Evolutionary conservation across 179 eudicot species (phyloP), one percentile per base, ranked within the genome.

Genomic region (Corrigiola litoralis): DNA sequence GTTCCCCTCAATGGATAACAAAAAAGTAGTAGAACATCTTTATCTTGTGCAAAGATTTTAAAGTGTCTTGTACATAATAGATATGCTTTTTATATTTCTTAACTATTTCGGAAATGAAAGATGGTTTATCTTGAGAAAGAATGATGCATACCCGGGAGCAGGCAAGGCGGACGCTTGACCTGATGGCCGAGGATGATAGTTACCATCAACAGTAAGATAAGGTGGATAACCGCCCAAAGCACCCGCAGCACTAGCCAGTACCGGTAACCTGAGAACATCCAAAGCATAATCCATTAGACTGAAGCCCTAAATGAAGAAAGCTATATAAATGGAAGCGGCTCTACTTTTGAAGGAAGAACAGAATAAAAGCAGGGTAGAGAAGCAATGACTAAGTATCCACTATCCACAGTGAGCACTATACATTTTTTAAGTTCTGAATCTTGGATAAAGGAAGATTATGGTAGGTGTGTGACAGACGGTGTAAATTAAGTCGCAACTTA

Each of bases 241-340:
- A 64, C 99, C 99, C 55, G 95, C 91, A 72, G 97, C 84, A 63
- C 97, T 89, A 38, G 99, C 89, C 77, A 94, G 67, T 73, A 90
- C 86, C 34, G 97, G 95, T 31, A 90, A 72, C 99, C 99, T 94
- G 79, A 49, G 71, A 13, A 62, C 40, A 67, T 55, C 25, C 36
- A 50, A 53, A 62, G 41, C 10, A 41, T 7, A 46, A 61, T n/a
- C 16, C 4, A 17, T 36, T 23, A 42, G 20, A 13, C 27, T 37
- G 24, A 42, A 29, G 45, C 36, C 8, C 14, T 49, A 32, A 29
- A 59, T 37, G 18, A 29, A 40, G 41, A 31, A 21, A 18, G 41
- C n/a, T n/a, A n/a, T n/a, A n/a, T n/a, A n/a, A n/a, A n/a, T n/a
- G n/a, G n/a, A n/a, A n/a, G n/a, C n/a, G n/a, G n/a, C n/a, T n/a